Conservation (phyloP, 2,329 filamentous ascomycete genomes). For the Madurella fahalii region DNA sequence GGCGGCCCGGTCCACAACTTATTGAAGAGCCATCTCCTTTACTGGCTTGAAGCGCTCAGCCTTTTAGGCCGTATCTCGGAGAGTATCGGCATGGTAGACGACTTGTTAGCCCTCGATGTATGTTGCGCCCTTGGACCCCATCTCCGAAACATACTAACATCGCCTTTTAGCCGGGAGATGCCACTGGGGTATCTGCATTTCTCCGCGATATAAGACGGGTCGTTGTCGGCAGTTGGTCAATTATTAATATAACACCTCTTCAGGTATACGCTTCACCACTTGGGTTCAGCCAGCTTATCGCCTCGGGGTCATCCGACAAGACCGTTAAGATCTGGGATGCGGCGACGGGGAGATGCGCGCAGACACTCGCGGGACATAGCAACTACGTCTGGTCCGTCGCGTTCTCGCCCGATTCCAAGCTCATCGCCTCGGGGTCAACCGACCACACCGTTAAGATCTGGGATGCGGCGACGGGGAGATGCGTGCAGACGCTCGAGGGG, state of each 20-base stretch:
- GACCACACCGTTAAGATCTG: conserved; percentile 3
- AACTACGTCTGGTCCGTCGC: background rate
- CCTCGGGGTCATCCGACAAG: background rate
- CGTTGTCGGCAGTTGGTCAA: background rate
- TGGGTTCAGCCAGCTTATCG: background rate
- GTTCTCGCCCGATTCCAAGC: conserved; percentile 5
- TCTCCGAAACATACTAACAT: background rate
- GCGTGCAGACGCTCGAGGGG: background rate
- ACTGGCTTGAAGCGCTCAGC: conserved; percentile 14
- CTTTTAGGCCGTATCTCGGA: conserved; percentile 10
- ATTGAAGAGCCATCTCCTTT: conserved; percentile 9
- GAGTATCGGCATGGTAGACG: background rate
- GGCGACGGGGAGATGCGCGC: background rate
- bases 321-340: background rate
- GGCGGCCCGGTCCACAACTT: conserved; percentile 3
- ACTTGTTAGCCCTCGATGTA: conserved; percentile 1
- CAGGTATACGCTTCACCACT: conserved; percentile 8
- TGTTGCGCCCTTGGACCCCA: background rate
- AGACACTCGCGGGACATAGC: conserved; percentile 5
- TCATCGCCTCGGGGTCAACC: conserved; percentile 1
- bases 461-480: conserved; percentile 4
- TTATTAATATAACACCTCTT: conserved; percentile 7
- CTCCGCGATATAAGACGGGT: background rate
- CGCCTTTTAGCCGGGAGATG: background rate
- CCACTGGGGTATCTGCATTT: conserved; percentile 3